Evolutionary conservation across 306 rosid genomes (phyloP).

Genomic region (Cucurbita ficifolia): DNA sequence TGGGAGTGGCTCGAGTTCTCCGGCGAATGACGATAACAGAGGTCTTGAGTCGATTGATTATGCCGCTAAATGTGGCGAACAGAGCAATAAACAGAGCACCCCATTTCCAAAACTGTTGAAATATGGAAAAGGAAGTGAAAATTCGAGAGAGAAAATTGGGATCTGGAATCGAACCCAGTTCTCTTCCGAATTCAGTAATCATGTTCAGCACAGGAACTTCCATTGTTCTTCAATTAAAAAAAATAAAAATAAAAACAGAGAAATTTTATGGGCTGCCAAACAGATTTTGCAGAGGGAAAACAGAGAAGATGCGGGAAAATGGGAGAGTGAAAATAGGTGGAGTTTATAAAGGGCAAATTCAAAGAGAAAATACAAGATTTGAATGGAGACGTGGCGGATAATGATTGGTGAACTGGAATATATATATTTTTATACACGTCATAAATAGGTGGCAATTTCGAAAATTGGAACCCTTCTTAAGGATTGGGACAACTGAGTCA

Average conservation of each 20-base stretch:
- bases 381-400: background rate
- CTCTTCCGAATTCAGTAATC: constrained; percentile 14
- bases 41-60: constrained; percentile 23
- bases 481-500: constrained; percentile 1
- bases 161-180: constrained; percentile 8
- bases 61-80: constrained; percentile 21
- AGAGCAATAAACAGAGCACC: constrained; percentile 27
- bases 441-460: background rate
- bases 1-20: background rate
- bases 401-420: background rate
- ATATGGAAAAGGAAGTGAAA: constrained; percentile 7
- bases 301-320: background rate
- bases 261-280: constrained; percentile 19
- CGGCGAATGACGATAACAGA: constrained; percentile 10
- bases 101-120: constrained; percentile 24
- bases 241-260: constrained; percentile 30
- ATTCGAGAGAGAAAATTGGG: constrained; percentile 2
- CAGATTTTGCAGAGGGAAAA: background rate
- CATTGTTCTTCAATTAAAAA: constrained; percentile 5
- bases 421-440: background rate
- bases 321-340: background rate
- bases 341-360: background rate
- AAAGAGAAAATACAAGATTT: background rate
- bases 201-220: constrained; percentile 18
- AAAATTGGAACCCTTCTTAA: background rate